These are phyloP conservation scores for Puccinellia tenuiflora DNA, from an alignment of 176 grass and related monocot genomes.

Conservation along the genomic window DNA sequence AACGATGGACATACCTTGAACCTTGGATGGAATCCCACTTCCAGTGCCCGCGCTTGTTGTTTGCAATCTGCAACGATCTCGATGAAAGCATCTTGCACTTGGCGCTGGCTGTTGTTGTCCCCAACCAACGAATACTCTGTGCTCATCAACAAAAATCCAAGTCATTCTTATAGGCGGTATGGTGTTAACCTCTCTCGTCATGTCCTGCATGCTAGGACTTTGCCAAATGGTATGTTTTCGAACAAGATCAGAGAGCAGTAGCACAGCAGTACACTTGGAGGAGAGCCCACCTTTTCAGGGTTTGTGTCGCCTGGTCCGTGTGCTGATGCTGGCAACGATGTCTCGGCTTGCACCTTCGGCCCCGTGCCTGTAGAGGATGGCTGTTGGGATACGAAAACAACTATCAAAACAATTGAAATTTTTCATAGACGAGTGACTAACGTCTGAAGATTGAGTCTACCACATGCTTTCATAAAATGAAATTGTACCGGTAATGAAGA, in stretches of 20 bases:
- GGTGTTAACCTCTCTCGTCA: not conserved
- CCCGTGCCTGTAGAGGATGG: not conserved
- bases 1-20: not conserved
- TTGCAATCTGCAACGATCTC: not conserved
- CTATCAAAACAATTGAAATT: not conserved
- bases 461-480: too few species aligned
- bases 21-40: not conserved
- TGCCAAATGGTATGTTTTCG: not conserved
- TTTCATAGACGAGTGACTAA: not conserved
- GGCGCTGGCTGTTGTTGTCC: not conserved
- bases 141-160: not conserved
- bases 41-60: not conserved
- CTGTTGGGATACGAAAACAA: not conserved
- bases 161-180: not conserved
- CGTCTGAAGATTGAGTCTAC: not conserved
- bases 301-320: not conserved
- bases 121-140: not conserved
- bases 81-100: not conserved
- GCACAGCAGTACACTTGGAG: not conserved
- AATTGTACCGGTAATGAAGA: not conserved
- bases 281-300: not conserved
- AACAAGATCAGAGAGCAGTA: not conserved
- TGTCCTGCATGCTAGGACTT: not conserved
- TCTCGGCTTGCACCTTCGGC: not conserved
- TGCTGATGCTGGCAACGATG: not conserved